Percentiles rank a stretch among this genome's conserved stretches.
These are phyloP conservation scores for Rhododendron griersonianum DNA, from an alignment of 148 eudicot genomes.

Conservation along the genomic window DNA sequence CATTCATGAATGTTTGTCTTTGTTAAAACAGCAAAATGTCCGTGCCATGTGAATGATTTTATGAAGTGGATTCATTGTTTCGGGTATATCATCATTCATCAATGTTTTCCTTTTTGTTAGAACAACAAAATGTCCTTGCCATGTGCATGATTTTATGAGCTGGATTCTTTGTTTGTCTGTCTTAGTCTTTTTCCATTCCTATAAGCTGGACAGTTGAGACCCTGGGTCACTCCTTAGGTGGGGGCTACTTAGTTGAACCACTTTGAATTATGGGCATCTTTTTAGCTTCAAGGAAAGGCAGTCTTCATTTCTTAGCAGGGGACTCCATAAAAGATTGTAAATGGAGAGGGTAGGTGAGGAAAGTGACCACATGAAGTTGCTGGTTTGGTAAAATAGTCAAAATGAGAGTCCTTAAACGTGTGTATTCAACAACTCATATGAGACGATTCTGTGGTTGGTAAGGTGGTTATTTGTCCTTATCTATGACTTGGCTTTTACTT, in stretches of 20 bases:
- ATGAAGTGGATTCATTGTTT: neutral
- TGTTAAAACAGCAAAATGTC: neutral
- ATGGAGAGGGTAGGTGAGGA: slow-evolving; percentile 17
- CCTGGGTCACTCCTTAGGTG: neutral
- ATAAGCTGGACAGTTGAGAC: neutral
- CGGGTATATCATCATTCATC: too few species aligned
- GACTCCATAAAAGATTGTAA: neutral
- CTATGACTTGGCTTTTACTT: slow-evolving; percentile 11
- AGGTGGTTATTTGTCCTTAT: slow-evolving; percentile 19
- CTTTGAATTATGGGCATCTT: neutral
- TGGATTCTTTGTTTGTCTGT: neutral
- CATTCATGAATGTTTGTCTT: too few species aligned
- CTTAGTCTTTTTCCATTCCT: neutral
- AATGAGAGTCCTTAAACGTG: neutral
- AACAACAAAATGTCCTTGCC: neutral
- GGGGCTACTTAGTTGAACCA: slow-evolving; percentile 4
- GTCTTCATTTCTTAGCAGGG: neutral
- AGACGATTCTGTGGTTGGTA: neutral
- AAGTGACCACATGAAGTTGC: neutral
- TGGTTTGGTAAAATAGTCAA: neutral
- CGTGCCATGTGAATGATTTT: neutral
- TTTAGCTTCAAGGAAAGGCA: neutral
- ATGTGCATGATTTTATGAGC: neutral
- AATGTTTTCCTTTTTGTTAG: too few species aligned
- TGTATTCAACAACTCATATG: neutral